Conservation (phyloP, 306 rosid genomes). For the Carpinus fangiana region DNA sequence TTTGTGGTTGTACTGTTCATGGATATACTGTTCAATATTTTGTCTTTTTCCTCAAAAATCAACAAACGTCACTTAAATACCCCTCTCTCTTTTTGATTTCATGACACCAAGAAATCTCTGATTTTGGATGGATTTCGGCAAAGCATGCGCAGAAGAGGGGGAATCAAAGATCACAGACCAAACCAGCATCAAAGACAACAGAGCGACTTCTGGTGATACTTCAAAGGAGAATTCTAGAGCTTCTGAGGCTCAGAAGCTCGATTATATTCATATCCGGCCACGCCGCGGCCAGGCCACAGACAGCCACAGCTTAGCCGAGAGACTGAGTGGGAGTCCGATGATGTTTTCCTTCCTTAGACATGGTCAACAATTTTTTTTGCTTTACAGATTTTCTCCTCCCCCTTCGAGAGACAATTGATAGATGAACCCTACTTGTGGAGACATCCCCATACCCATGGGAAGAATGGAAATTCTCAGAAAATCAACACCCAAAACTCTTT, state of each 20-base stretch:
- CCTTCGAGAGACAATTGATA: too few species aligned
- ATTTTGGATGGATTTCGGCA: too few species aligned
- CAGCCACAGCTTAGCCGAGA: conserved; percentile 93
- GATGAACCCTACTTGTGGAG: too few species aligned
- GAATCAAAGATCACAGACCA: conserved; percentile 64
- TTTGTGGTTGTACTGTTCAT: too few species aligned
- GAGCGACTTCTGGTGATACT: conserved; percentile 54
- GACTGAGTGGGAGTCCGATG: conserved; percentile 48
- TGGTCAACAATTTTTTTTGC: background rate
- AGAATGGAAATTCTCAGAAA: too few species aligned
- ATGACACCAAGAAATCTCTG: too few species aligned
- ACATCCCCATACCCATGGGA: too few species aligned
- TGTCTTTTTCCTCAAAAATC: too few species aligned
- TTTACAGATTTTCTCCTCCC: background rate
- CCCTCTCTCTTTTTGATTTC: too few species aligned
- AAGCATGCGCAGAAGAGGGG: conserved; percentile 57
- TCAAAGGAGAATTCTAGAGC: conserved; percentile 78
- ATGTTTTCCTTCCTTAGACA: background rate
- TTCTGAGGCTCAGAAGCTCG: conserved; percentile 75
- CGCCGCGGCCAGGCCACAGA: conserved; percentile 98
- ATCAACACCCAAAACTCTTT: too few species aligned
- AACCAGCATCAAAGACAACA: conserved; percentile 41
- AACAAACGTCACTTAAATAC: too few species aligned
- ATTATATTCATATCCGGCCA: conserved; percentile 88
- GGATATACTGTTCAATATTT: too few species aligned